Percentiles rank a stretch among this genome's conserved stretches.
These are phyloP conservation scores for Theobroma grandiflorum DNA, from an alignment of 441 rosid genomes.

Conservation along the genomic window DNA sequence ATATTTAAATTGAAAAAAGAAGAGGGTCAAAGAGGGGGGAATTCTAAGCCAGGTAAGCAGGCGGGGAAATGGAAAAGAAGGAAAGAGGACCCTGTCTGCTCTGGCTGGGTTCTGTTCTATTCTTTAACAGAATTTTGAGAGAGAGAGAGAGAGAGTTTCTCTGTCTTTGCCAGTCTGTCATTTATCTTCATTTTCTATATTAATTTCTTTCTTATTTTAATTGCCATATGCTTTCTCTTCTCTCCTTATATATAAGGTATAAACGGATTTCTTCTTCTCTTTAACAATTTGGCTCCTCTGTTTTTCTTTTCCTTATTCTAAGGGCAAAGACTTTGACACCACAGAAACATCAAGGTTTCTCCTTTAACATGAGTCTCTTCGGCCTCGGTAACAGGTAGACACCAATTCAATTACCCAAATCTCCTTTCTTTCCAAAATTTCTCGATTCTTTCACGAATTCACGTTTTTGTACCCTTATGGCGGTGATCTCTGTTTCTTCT, in stretches of 20 bases:
- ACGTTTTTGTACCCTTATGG: background rate
- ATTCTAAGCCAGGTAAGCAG: conserved; percentile 28
- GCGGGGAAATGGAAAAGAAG: conserved; percentile 9
- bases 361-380: conserved; percentile 61
- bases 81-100: conserved; percentile 25
- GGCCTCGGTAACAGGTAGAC: conserved; percentile 64
- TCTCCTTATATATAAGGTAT: background rate
- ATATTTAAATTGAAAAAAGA: background rate
- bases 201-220: background rate
- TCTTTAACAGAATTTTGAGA: conserved; percentile 4
- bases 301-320: background rate
- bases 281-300: background rate
- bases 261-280: background rate
- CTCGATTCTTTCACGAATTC: background rate
- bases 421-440: background rate
- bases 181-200: conserved; percentile 22
- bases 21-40: background rate
- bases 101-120: conserved; percentile 6
- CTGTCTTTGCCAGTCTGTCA: conserved; percentile 43
- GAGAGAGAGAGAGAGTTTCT: background rate
- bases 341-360: background rate
- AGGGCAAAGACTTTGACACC: background rate
- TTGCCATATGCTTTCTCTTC: background rate
- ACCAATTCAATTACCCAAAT: background rate
- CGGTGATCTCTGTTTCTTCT: background rate